These are phyloP conservation scores for Tulasnella sp. DNA, from an alignment of 768 basidiomycete genomes.

Conservation along the genomic window DNA sequence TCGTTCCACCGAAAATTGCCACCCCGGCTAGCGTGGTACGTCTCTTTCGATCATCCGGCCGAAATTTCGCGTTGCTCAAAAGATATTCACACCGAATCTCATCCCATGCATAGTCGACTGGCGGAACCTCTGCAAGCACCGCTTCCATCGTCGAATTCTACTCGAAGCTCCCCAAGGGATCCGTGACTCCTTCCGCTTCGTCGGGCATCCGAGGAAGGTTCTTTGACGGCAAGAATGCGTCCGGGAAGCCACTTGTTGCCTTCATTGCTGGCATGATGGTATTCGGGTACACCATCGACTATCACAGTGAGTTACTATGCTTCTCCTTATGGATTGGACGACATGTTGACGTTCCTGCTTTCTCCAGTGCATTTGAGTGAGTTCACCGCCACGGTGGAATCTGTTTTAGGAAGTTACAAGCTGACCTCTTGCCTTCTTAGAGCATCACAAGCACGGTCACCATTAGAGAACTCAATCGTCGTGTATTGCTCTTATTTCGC, in stretches of 20 bases:
- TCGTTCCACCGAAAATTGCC: slow-evolving; percentile 93
- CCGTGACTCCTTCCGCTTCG: slow-evolving; percentile 43
- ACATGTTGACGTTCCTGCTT: neutral
- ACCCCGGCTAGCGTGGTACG: slow-evolving; percentile 80
- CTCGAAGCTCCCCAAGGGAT: slow-evolving; percentile 90
- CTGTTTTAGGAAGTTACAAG: neutral
- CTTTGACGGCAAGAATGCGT: slow-evolving; percentile 81
- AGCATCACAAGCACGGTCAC: slow-evolving; percentile 86
- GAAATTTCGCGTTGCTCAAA: neutral
- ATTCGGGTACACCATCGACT: slow-evolving; percentile 80
- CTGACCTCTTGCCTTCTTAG: slow-evolving; percentile 28
- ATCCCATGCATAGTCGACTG: slow-evolving; percentile 41
- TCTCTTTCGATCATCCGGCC: slow-evolving; percentile 18
- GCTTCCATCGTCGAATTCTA: slow-evolving; percentile 87
- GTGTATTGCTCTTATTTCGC: neutral
- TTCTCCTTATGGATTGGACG: slow-evolving; percentile 10
- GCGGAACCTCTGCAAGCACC: slow-evolving; percentile 71
- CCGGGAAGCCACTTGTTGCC: slow-evolving; percentile 52
- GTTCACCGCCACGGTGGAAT: slow-evolving; percentile 22
- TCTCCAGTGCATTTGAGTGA: slow-evolving; percentile 71
- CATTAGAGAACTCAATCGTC: slow-evolving; percentile 37
- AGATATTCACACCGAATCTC: neutral
- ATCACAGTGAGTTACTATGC: slow-evolving; percentile 56
- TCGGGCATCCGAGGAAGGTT: slow-evolving; percentile 64
- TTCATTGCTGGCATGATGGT: slow-evolving; percentile 56